Evolutionary conservation across 2,329 filamentous ascomycete genomes (phyloP), one percentile per base, ranked within the genome.

Genomic region (Pyrenochaeta sp.): DNA sequence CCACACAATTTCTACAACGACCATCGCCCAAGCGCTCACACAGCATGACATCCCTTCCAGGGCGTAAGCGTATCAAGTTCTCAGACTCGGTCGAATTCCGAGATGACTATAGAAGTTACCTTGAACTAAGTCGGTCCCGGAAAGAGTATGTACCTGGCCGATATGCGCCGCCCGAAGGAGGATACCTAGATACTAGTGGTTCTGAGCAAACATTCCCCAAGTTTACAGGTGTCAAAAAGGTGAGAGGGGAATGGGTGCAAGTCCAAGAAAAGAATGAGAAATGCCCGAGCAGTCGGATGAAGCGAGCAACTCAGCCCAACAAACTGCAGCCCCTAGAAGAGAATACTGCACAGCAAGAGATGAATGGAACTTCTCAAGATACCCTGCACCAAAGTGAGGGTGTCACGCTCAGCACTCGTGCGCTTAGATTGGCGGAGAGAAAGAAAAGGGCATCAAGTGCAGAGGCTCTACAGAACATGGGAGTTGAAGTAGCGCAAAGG

Each of bases 121-220:
- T 49, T 6, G 39, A 58, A 18, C 66, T 57, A 43, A 45, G 54
- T 29, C 63, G 71, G 3, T 45, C 37, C 20, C 56, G 53, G 18
- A 53, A 66, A 7, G 51, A 45, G 4, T 73, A 73, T 43, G 51
- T 62, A 3, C 66, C 51, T 3, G 71, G 71, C 7, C 53, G 67
- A n/a, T 65, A 70, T 45, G 67, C 64, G 27, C 59, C 64, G 6
- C 60, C 61, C 4, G 60, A 67, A 49, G 65, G 59, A 7, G 64
- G 68, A 39, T 70, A 60, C 31, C 49, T 70, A 15, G 71, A 74
- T 42, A 71, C 69, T 1, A 72, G 68, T 31, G 71, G 71, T 1
- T 50, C 40, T 15, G 51, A 50, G 2, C 45, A 58, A 23, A 54
- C 56, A 6, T 63, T 60, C n/a, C 42, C 54, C 7, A 66, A 64